phyloP scores from a whole-genome alignment of 2,329 filamentous ascomycete genomes.

The Cercospora sesami region DNA sequence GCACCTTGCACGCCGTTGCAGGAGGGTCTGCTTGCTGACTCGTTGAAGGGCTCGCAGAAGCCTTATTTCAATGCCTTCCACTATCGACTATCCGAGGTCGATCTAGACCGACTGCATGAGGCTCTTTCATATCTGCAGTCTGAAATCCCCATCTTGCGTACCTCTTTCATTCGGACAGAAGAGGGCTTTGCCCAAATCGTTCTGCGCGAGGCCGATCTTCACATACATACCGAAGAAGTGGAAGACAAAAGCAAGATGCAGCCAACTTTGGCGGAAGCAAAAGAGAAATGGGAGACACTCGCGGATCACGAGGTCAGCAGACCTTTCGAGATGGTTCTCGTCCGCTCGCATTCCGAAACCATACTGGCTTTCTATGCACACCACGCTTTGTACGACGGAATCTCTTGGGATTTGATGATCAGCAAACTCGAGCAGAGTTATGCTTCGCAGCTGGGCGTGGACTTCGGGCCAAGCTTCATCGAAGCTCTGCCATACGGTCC shows the following conservation, averaged over 20 bases:
- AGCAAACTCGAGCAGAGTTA: constrained; percentile 59
- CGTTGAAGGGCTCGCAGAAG: constrained; percentile 56
- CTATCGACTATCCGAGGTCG: constrained; percentile 55
- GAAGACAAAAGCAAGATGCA: constrained; percentile 38
- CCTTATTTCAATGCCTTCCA: constrained; percentile 78
- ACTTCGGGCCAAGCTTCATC: constrained; percentile 59
- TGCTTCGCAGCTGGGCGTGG: constrained; percentile 20
- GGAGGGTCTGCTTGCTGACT: constrained; percentile 78
- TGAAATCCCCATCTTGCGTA: constrained; percentile 66
- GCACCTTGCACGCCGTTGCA: constrained; percentile 83
- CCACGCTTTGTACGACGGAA: constrained; percentile 84
- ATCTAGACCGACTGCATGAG: constrained; percentile 50
- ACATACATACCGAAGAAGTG: constrained; percentile 47
- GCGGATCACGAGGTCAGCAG: constrained; percentile 53
- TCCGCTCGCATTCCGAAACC: constrained; percentile 38
- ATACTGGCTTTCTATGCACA: constrained; percentile 70
- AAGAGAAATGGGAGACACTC: constrained; percentile 54
- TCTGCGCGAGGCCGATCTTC: constrained; percentile 42
- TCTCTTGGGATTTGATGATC: constrained; percentile 70
- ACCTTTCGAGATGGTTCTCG: constrained; percentile 56
- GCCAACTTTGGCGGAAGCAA: constrained; percentile 40
- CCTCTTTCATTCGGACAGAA: constrained; percentile 68
- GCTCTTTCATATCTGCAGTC: constrained; percentile 61
- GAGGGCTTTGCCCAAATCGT: constrained; percentile 78
- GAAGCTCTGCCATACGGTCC: constrained; percentile 70